phyloP scores from a whole-genome alignment of 2,329 filamentous ascomycete genomes.

The Sordariomycetes sp. region DNA sequence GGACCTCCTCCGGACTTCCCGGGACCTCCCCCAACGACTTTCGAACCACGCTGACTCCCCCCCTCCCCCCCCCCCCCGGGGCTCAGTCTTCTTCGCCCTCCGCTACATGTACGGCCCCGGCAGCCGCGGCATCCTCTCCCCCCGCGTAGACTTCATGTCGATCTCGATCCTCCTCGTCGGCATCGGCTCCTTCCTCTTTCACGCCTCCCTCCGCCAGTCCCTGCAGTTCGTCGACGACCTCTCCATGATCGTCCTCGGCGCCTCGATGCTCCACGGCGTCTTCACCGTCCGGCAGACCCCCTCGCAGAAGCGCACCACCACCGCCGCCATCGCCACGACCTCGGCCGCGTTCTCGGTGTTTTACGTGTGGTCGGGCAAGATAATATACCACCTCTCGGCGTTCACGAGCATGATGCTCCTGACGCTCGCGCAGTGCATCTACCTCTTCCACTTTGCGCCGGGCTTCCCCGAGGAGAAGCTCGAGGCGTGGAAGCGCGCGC shows the following conservation, averaged over 20 bases:
- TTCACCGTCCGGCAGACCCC: slow-evolving; percentile 28
- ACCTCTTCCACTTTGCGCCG: slow-evolving; percentile 18
- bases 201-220: slow-evolving; percentile 27
- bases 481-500: slow-evolving; percentile 12
- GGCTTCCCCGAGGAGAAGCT: slow-evolving; percentile 14
- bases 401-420: slow-evolving; percentile 20
- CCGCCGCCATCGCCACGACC: slow-evolving; percentile 23
- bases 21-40: neutral
- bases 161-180: slow-evolving; percentile 25
- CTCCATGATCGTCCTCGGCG: slow-evolving; percentile 42
- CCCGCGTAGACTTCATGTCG: slow-evolving; percentile 25
- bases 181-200: slow-evolving; percentile 26
- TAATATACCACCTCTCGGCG: slow-evolving; percentile 26
- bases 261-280: slow-evolving; percentile 35
- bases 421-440: slow-evolving; percentile 18
- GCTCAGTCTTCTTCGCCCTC: slow-evolving; percentile 28
- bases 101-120: slow-evolving; percentile 19
- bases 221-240: slow-evolving; percentile 39
- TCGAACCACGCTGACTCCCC: neutral
- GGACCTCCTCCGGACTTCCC: neutral
- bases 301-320: slow-evolving; percentile 15
- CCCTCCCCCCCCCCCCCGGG: too few relatives aligned
- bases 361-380: slow-evolving; percentile 26
- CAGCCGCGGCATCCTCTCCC: slow-evolving; percentile 15
- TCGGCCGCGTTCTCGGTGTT: slow-evolving; percentile 23